A percentile compares a stretch with the other conserved stretches of the same genome.
Evolutionary conservation across 768 basidiomycete species (phyloP).

Genomic region (Hysterangium stoloniferum): DNA sequence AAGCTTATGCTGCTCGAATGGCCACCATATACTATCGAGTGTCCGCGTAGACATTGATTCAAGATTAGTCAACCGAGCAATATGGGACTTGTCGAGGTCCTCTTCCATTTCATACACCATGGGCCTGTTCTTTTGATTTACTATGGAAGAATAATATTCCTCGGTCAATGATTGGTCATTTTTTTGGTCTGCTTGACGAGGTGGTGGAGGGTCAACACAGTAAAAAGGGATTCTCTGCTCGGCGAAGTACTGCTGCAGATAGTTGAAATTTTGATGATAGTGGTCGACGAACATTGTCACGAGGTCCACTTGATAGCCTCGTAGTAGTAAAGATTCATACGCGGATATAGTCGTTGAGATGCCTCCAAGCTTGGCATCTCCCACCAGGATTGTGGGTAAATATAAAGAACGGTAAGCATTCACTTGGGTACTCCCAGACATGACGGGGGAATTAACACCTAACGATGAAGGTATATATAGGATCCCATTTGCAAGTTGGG

Average conservation of each 20-base stretch:
- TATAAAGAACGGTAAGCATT: constrained; percentile 83
- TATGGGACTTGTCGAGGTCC: constrained; percentile 58
- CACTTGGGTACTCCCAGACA: constrained; percentile 75
- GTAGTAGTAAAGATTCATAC: constrained; percentile 84
- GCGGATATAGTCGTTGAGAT: constrained; percentile 90
- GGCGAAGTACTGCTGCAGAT: constrained; percentile 69
- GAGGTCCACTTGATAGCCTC: constrained; percentile 84
- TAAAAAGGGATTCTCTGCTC: constrained; percentile 56
- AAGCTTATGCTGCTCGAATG: constrained; percentile 86
- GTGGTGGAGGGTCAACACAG: constrained; percentile 53
- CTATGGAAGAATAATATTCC: constrained; percentile 59
- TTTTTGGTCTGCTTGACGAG: constrained; percentile 30
- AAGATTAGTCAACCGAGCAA: constrained; percentile 59
- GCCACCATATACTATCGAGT: constrained; percentile 87
- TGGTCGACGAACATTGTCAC: constrained; percentile 77
- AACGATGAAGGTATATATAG: constrained; percentile 6
- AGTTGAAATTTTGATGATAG: constrained; percentile 85
- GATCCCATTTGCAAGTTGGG: background rate
- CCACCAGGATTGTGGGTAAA: constrained; percentile 81
- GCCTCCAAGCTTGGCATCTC: constrained; percentile 85
- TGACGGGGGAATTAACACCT: constrained; percentile 90
- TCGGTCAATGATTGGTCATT: constrained; percentile 51
- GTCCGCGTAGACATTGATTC: constrained; percentile 74
- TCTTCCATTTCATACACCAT: constrained; percentile 41
- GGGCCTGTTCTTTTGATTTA: constrained; percentile 26